phyloP scores from a whole-genome alignment of 192 early-diverging fungal species.

The Backusella psychrophila region DNA sequence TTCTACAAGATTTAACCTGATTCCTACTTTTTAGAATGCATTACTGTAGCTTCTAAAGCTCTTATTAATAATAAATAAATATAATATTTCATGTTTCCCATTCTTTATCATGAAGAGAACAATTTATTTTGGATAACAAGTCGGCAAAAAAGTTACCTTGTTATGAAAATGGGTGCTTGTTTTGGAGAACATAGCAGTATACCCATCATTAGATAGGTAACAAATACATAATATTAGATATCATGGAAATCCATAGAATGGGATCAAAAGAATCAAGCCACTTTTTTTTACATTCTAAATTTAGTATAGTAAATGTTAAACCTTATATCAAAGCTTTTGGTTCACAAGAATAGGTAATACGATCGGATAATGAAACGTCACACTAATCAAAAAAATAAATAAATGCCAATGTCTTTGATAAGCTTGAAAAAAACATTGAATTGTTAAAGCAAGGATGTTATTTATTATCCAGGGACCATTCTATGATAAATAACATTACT shows the following conservation, averaged over 20 bases:
- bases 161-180: background rate
- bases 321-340: too few relatives aligned
- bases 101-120: background rate
- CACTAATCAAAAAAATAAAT: background rate
- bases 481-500: background rate
- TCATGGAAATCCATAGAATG: background rate
- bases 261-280: background rate
- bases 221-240: background rate
- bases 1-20: background rate
- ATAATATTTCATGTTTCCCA: too few relatives aligned
- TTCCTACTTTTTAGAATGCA: too few relatives aligned
- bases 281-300: background rate
- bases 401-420: background rate
- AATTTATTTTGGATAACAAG: background rate
- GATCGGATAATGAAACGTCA: background rate
- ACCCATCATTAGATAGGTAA: background rate
- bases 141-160: background rate
- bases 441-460: background rate
- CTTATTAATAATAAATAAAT: too few relatives aligned
- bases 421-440: background rate
- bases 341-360: background rate
- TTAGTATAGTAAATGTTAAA: background rate
- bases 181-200: background rate
- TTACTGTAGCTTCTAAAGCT: too few relatives aligned
- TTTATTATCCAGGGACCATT: background rate